A percentile compares a stretch with the other conserved stretches of the same genome.
Evolutionary conservation across 83 land plant genomes (phyloP).

Genomic region (Thuja plicata): DNA sequence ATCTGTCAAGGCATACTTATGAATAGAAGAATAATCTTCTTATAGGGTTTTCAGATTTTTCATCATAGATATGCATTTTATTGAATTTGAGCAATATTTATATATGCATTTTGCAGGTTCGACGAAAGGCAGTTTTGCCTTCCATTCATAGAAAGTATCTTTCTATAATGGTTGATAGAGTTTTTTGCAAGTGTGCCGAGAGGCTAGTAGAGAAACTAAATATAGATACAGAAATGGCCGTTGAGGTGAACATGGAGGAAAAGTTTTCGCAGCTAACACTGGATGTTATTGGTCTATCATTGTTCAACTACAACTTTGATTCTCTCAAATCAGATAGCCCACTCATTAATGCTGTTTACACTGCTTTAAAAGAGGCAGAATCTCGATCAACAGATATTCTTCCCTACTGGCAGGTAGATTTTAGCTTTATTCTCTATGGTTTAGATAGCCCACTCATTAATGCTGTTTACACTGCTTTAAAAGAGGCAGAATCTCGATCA

Average conservation of each 20-base stretch:
- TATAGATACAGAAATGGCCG: constrained; percentile 34
- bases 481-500: constrained; percentile 89
- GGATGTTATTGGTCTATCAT: constrained; percentile 92
- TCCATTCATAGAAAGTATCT: constrained; percentile 92
- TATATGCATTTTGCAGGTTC: constrained; percentile 44
- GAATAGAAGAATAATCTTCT: background rate
- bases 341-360: constrained; percentile 95
- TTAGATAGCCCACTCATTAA: constrained; percentile 89
- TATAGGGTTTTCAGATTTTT: background rate
- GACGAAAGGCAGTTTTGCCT: constrained; percentile 94
- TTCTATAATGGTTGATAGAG: constrained; percentile 88
- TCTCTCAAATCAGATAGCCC: constrained; percentile 89
- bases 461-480: constrained; percentile 96
- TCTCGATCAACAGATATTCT: constrained; percentile 85
- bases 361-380: constrained; percentile 94
- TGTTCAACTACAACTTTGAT: constrained; percentile 96
- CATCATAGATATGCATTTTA: background rate
- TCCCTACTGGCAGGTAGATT: constrained; percentile 92
- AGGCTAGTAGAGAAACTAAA: constrained; percentile 76
- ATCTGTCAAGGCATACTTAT: background rate
- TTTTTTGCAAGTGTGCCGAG: constrained; percentile 85
- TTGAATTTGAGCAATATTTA: background rate
- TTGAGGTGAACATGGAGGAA: constrained; percentile 88
- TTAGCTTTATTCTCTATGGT: background rate
- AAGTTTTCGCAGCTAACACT: constrained; percentile 90